Base-by-base conservation (phyloP, 345 rosid genomes). In the Salix koriyanagi region DNA sequence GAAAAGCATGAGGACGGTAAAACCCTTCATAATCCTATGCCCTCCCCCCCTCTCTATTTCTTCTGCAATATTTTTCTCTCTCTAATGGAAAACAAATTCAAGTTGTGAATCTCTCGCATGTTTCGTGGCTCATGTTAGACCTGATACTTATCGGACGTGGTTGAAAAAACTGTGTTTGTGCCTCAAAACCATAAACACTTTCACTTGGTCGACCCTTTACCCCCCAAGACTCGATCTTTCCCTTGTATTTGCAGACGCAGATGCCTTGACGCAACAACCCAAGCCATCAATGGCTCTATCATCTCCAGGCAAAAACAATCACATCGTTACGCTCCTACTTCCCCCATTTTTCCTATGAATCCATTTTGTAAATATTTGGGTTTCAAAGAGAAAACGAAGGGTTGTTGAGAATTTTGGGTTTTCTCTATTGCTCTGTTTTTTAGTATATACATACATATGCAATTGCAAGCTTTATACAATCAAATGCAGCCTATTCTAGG, bases 61-160 rank as follows among this genome's bases (percentile, higher is more conserved):
- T 28, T 28, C 30, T n/a, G 61, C 8, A 8, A n/a, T 21, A 56
- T n/a, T 23, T 76, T 62, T 76, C 71, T 77, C 21, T 79, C 71
- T 60, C 71, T 26, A 50, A 93, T 89, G 81, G 98, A 92, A 80
- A 87, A 83, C 71, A 79, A 87, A 67, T 80, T 92, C 77, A 92
- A 80, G 82, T 87, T 78, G 65, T 81, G 88, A 67, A 79, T 94
- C 84, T 87, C 94, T 79, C 88, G 91, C 76, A 77, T 92, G 79
- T 83, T 91, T 76, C 89, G 87, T 2, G 77, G 91, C 72, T 88
- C 97, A 48, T 94, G 98, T 79, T 85, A 90, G 65, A 69, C 89
- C 79, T 72, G 90, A 67, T 84, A 88, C 79, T 39, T 88, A 34
- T 80, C 89, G 74, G 98, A 90, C 77, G 92, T 87, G 30, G 83